Base-by-base conservation (phyloP, 495 filamentous ascomycete species). In the Hypoxylon lienhwacheense region DNA sequence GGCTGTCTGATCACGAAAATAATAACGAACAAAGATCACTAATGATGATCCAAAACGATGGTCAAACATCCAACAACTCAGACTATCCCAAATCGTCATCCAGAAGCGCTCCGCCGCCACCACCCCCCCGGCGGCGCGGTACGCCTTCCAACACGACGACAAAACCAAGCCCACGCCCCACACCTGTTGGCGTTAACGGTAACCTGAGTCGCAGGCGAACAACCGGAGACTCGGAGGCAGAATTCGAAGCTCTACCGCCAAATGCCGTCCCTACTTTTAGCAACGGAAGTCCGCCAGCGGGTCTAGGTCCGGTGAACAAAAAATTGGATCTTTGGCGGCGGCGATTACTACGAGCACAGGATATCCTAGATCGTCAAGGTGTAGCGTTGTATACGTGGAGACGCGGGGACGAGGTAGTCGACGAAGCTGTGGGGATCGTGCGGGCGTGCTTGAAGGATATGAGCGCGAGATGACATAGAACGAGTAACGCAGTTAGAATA, bases 321-420 rank as follows among this genome's bases (percentile, higher is more conserved):
- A 89, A 90, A 25, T 80, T 95, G 46, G 85, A 90, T 37, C 64
- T 95, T 16, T 99, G 95, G 95, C 72, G 77, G 45, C 79, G 85
- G 47, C 74, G 95, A 40, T 88, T 91, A 82, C 82, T 81, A 53
- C 73, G 83, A 5, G 93, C 95, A 1, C 82, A 86, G 47, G 78
- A 85, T 22, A 71, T 85, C 5, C 77, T 97, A 6, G 81, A 82
- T 3, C 66, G 76, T 0, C 73, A 81, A 41, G 88, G 87, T 1
- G 89, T 97, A 0, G 70, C 82, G 53, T 69, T 99, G 49, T 82
- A 87, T 50, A 91, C 81, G 50, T 98, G 93, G 93, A 79, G 90
- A 33, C 81, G 82, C 4, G 93, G 93, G 1, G 77, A 75, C n/a
- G 93, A 97, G 78, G 86, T 88, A 14, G 68, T 76, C 31, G 55